A percentile compares a stretch with the other conserved stretches of the same genome.
Evolutionary conservation across 176 grass and related monocot genomes (phyloP).

Genomic region (Coix lacrymajobi): DNA sequence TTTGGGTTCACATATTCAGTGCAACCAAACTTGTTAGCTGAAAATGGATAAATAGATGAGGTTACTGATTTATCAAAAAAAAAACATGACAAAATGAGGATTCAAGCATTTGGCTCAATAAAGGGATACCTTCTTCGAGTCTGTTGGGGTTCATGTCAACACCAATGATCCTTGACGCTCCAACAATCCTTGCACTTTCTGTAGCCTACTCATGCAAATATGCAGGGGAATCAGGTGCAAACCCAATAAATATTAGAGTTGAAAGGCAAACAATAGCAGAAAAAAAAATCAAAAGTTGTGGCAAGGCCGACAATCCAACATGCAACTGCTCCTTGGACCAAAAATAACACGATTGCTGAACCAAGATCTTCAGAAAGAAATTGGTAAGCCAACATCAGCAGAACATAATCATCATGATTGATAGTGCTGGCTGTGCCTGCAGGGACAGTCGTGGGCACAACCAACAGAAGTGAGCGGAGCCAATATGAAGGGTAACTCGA

Average conservation of each 20-base stretch:
- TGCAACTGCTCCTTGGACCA: too few relatives aligned
- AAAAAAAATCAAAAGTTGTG: too few relatives aligned
- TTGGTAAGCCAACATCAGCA: too few relatives aligned
- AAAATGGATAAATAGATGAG: background rate
- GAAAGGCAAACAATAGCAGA: background rate
- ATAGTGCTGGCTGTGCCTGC: too few relatives aligned
- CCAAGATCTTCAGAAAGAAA: too few relatives aligned
- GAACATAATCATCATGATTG: too few relatives aligned
- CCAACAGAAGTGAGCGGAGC: too few relatives aligned
- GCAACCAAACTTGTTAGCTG: constrained; percentile 78
- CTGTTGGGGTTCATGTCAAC: constrained; percentile 73
- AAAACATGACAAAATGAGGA: background rate
- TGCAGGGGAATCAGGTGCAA: background rate
- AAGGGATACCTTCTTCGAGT: constrained; percentile 61
- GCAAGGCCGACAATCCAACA: too few relatives aligned
- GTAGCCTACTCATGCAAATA: constrained; percentile 44
- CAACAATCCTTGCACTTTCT: constrained; percentile 70
- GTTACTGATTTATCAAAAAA: background rate
- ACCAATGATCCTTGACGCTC: constrained; percentile 75
- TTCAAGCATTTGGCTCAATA: background rate
- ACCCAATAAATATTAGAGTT: background rate
- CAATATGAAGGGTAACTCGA: too few relatives aligned
- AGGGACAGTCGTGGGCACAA: too few relatives aligned
- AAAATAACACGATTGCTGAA: too few relatives aligned
- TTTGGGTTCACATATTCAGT: constrained; percentile 77